Evolutionary conservation across 306 rosid genomes (phyloP).

Genomic region (Vicia faba): DNA sequence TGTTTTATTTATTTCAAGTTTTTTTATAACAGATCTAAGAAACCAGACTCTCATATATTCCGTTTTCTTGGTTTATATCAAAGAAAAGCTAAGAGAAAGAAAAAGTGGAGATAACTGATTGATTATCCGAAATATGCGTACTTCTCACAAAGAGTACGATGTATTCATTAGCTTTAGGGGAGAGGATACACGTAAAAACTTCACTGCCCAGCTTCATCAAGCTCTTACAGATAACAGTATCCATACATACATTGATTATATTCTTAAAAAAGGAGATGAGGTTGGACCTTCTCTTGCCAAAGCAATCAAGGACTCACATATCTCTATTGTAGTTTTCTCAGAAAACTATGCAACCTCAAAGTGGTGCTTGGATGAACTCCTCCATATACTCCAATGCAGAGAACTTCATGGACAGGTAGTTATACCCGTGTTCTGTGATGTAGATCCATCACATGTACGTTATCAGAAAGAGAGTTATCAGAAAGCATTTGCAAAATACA

Average conservation of each 20-base stretch:
- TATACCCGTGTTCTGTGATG: slow-evolving; percentile 22
- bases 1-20: too few relatives aligned
- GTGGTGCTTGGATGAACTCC: slow-evolving; percentile 37
- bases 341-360: slow-evolving; percentile 25
- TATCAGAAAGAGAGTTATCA: not conserved
- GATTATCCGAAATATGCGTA: too few relatives aligned
- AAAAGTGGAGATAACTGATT: too few relatives aligned
- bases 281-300: not conserved
- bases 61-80: too few relatives aligned
- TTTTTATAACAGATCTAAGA: too few relatives aligned
- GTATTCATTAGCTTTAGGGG: slow-evolving; percentile 42
- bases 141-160: slow-evolving; percentile 1
- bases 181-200: slow-evolving; percentile 25
- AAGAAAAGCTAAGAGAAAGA: too few relatives aligned
- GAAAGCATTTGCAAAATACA: not conserved
- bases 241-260: not conserved
- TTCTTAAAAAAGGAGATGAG: slow-evolving; percentile 7
- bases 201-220: not conserved
- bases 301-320: not conserved
- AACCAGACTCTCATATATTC: too few relatives aligned
- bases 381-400: slow-evolving; percentile 16
- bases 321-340: slow-evolving; percentile 21
- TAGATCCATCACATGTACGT: slow-evolving; percentile 28
- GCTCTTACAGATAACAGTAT: not conserved
- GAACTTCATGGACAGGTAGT: not conserved